Evolutionary conservation across 306 rosid species (phyloP).

Genomic region (Cicer chorassanicum): DNA sequence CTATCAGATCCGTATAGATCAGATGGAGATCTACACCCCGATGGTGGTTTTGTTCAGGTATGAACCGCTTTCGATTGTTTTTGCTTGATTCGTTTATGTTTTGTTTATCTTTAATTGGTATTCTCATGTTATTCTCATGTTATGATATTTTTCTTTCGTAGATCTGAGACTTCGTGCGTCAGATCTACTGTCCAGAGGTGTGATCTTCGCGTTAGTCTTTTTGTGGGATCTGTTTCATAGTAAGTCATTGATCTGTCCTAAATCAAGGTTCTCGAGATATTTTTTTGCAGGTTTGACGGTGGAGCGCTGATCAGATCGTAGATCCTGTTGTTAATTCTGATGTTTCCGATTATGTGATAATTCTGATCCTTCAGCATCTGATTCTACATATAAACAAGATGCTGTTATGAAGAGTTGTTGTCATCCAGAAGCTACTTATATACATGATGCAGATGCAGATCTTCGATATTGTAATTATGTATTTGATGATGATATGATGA

Average conservation of each 20-base stretch:
- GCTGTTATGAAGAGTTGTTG: neutral
- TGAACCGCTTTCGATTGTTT: accelerated
- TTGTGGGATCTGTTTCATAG: conserved; percentile 24
- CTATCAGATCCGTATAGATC: conserved; percentile 32
- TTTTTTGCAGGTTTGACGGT: conserved; percentile 41
- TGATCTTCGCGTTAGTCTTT: neutral
- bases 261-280: conserved; percentile 18
- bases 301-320: neutral
- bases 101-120: neutral
- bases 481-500: conserved; percentile 1
- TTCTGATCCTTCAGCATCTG: neutral
- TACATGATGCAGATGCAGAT: neutral
- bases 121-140: neutral
- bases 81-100: neutral
- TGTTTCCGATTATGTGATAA: too few species aligned
- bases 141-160: neutral
- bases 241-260: neutral
- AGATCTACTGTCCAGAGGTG: conserved; percentile 20
- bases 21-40: conserved; percentile 31
- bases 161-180: neutral
- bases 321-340: neutral
- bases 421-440: neutral
- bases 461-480: conserved; percentile 29
- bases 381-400: neutral
- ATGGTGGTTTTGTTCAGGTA: neutral